Conservation (phyloP, 768 basidiomycete genomes). For the Mycena capillaripes region DNA sequence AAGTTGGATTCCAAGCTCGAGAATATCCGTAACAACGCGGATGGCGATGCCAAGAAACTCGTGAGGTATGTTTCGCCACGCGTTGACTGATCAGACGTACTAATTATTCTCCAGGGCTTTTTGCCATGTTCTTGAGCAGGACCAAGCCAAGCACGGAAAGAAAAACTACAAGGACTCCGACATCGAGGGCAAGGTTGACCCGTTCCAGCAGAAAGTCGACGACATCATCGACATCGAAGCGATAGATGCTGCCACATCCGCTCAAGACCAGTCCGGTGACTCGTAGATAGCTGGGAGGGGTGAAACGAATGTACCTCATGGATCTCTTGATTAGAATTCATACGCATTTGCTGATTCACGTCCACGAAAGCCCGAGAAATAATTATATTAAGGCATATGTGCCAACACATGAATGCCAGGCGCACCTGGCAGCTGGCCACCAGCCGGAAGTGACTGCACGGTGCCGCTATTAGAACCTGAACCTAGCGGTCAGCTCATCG, state of each 20-base stretch:
- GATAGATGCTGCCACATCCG: not conserved
- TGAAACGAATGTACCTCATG: not conserved
- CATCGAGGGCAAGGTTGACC: not conserved
- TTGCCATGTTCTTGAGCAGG: not conserved
- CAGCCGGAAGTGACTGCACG: not conserved
- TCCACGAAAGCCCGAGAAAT: not conserved
- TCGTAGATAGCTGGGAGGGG: not conserved
- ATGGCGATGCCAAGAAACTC: not conserved
- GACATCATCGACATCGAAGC: not conserved
- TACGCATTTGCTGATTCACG: not conserved
- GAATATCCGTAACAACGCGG: not conserved
- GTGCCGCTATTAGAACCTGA: too few species aligned
- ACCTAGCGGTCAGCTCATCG: not conserved
- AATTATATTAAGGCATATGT: not conserved
- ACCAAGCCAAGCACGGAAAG: constrained; percentile 2
- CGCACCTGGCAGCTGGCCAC: not conserved
- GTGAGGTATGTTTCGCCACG: not conserved
- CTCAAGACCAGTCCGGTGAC: not conserved
- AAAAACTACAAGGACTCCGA: constrained; percentile 2
- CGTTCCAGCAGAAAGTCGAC: too few species aligned
- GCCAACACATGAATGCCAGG: not conserved
- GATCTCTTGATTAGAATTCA: not conserved
- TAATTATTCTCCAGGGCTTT: constrained; percentile 10
- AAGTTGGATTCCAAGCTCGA: not conserved
- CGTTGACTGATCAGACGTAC: not conserved